phyloP scores from a whole-genome alignment of 2,329 filamentous ascomycete species.

The Purpureocillium takamizusanense region DNA sequence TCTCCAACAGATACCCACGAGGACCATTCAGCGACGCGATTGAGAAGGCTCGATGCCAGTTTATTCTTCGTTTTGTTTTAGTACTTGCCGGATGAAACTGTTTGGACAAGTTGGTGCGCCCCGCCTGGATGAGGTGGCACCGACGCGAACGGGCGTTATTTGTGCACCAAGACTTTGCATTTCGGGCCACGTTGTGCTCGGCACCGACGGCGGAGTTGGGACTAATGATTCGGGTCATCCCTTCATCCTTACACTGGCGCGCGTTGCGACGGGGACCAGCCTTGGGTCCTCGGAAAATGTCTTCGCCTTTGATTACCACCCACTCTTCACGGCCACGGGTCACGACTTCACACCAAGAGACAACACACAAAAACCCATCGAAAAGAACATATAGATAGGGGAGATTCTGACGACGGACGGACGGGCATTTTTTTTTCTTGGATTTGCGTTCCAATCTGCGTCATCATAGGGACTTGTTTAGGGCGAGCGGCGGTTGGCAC shows the following conservation, averaged over 20 bases:
- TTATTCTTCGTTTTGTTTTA: constrained; percentile 20
- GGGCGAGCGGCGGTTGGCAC: constrained; percentile 21
- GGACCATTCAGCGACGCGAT: constrained; percentile 26
- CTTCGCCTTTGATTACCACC: constrained; percentile 11
- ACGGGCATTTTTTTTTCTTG: no score
- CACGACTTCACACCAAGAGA: constrained; percentile 41
- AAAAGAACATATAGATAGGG: constrained; percentile 39
- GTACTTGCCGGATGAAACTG: neutral
- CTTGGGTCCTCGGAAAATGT: constrained; percentile 15
- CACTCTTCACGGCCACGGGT: constrained; percentile 26
- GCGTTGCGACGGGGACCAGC: constrained; percentile 6
- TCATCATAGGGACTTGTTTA: constrained; percentile 23
- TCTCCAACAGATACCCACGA: constrained; percentile 20
- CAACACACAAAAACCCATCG: constrained; percentile 27
- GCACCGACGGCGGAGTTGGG: constrained; percentile 11
- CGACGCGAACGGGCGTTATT: constrained; percentile 30
- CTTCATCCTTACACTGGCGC: constrained; percentile 12
- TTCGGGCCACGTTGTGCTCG: constrained; percentile 5
- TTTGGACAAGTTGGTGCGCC: constrained; percentile 11
- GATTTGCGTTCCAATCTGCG: constrained; percentile 26
- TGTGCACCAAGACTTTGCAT: constrained; percentile 17
- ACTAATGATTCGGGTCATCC: constrained; percentile 6
- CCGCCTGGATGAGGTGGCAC: constrained; percentile 22
- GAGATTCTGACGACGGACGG: constrained; percentile 22
- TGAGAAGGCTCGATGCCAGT: constrained; percentile 39